Conservation (phyloP, 257 asterid species). For the Apocynum venetum region DNA sequence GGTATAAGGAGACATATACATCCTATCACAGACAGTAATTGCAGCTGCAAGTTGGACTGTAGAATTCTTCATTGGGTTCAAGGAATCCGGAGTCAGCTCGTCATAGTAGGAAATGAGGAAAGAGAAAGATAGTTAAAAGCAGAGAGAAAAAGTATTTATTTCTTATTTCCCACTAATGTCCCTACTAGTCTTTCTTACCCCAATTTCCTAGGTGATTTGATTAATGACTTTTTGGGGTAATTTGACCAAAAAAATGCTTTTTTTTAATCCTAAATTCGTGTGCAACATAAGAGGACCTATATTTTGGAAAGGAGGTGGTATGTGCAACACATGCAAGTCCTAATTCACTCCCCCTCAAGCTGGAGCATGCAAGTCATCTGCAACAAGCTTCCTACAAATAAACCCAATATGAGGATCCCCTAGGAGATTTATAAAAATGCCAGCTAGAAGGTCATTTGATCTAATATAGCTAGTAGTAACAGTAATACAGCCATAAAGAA, state of each 20-base stretch:
- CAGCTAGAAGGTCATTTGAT: neutral
- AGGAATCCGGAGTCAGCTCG: neutral
- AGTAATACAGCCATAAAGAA: neutral
- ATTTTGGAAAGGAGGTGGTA: no score
- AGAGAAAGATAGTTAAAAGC: no score
- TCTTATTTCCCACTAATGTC: no score
- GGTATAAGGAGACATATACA: slow-evolving; percentile 10
- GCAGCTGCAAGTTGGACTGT: neutral
- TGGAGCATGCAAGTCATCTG: no score
- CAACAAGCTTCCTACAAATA: neutral
- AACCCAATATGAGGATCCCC: neutral
- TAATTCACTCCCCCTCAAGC: neutral
- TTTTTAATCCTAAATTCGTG: no score
- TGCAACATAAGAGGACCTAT: no score
- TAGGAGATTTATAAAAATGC: neutral
- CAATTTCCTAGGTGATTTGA: no score
- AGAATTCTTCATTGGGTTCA: neutral
- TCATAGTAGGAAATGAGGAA: neutral
- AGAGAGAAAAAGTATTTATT: no score
- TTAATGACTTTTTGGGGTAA: no score
- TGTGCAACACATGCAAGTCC: neutral
- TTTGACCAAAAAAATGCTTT: no score
- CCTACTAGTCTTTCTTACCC: no score
- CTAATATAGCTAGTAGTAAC: neutral
- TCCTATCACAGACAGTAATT: neutral